Base-by-base conservation (phyloP, 2,329 filamentous ascomycete species). In the Penicillium sp. region DNA sequence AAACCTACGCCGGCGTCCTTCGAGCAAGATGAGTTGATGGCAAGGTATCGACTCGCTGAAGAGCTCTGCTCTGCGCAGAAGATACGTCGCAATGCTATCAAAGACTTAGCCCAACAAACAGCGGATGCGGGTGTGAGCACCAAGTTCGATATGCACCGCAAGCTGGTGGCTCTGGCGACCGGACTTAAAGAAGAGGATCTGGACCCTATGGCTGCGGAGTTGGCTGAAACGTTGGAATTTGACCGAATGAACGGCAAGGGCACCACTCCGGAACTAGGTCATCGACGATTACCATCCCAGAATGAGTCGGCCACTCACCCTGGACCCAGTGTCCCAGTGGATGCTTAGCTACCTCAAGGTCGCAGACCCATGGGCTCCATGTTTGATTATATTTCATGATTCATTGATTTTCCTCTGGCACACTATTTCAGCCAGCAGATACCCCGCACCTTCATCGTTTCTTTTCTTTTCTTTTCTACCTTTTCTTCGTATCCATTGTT, bases 121-220 rank as follows among this genome's bases (percentile, higher is more conserved):
- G 66, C 67, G 6, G 71, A 74, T 54, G 71, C 72, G 1, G 72
- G 72, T 13, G 69, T 72, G 19, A 70, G 70, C 54, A 72, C 71
- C 39, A 72, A 70, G 48, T 67, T 74, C 19, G 71, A 73, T 45
- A 71, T 73, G 53, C 71, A 74, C 55, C 68, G 72, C 39, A 74
- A 69, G 53, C 63, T 75, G 5, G 72, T 75, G 15, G 65, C 71
- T 43, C 64, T 75, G 41, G 72, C 72, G 12, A 75, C 72, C 0
- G 71, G 72, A 0, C 59, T 75, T 19, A 71, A 70, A 51, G 72
- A 75, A 55, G 71, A 74, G 44, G 71, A 74, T 19, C 61, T 75
- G 9, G 72, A 75, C 49, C 69, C 66, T 3, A 74, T 75, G 71
- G 68, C 71, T 7, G 69, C 65, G 28, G 72, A 75, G 53, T 55